Evolutionary conservation across 2,329 filamentous ascomycete species (phyloP).

Genomic region (Claviceps pazoutovae): DNA sequence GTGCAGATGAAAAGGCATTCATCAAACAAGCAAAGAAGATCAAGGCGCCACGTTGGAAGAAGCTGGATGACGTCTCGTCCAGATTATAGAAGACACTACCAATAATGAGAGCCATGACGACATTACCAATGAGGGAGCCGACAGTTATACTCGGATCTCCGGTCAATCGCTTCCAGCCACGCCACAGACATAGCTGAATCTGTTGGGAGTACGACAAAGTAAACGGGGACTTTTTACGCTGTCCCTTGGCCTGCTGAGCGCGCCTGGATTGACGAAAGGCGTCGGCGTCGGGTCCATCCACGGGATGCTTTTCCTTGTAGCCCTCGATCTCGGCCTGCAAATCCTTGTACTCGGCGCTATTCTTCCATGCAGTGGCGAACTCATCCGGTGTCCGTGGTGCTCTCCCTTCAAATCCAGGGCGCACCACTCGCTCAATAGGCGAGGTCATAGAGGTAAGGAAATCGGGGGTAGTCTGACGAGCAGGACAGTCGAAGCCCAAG

Average conservation of each 20-base stretch:
- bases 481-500: constrained; percentile 52
- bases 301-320: constrained; percentile 38
- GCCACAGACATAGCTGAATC: constrained; percentile 62
- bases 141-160: constrained; percentile 66
- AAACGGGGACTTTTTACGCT: constrained; percentile 62
- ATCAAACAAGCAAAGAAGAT: constrained; percentile 81
- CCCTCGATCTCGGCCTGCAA: constrained; percentile 41
- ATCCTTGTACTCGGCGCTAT: constrained; percentile 34
- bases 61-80: constrained; percentile 47
- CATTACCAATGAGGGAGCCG: constrained; percentile 56
- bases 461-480: constrained; percentile 55
- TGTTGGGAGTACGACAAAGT: constrained; percentile 69
- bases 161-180: constrained; percentile 62
- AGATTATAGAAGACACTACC: constrained; percentile 72
- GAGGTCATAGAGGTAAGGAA: constrained; percentile 60
- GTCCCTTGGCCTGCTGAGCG: constrained; percentile 40
- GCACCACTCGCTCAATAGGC: constrained; percentile 39
- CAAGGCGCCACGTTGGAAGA: constrained; percentile 66
- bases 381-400: constrained; percentile 47
- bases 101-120: constrained; percentile 63
- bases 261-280: constrained; percentile 41
- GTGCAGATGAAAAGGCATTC: constrained; percentile 68
- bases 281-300: constrained; percentile 41
- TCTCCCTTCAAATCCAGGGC: constrained; percentile 39
- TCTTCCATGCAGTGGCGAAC: constrained; percentile 45